Evolutionary conservation across 2,329 filamentous ascomycete species (phyloP).

Genomic region (Pestalotiopsis sp.): DNA sequence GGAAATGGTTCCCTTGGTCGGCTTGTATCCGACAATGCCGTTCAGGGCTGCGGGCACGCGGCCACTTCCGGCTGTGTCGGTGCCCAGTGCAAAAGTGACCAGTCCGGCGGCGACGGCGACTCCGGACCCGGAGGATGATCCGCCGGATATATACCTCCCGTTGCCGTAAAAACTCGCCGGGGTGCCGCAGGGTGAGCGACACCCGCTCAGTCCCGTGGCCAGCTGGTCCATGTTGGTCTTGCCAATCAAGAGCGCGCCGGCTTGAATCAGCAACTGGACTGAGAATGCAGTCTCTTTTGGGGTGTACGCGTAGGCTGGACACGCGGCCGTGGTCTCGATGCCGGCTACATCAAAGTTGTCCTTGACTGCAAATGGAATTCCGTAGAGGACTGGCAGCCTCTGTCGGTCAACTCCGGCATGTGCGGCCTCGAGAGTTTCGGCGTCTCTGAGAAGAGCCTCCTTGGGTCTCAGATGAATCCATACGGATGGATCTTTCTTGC

Average conservation of each 20-base stretch:
- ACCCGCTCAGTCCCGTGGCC: constrained; percentile 62
- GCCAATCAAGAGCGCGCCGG: constrained; percentile 57
- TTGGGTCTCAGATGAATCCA: not conserved
- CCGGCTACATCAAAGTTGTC: constrained; percentile 56
- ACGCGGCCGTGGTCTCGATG: constrained; percentile 52
- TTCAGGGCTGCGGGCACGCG: constrained; percentile 56
- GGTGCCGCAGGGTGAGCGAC: constrained; percentile 57
- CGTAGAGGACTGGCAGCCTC: constrained; percentile 39
- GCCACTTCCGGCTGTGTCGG: constrained; percentile 57
- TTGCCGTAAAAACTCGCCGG: constrained; percentile 36
- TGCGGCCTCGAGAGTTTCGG: not conserved
- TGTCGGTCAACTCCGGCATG: not conserved
- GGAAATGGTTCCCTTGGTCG: constrained; percentile 52
- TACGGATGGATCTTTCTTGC: not conserved
- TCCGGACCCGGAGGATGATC: constrained; percentile 32
- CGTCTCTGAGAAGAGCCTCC: not conserved
- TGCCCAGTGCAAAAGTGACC: constrained; percentile 57
- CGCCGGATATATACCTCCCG: constrained; percentile 22
- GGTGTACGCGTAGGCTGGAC: constrained; percentile 48
- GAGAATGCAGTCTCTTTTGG: constrained; percentile 47
- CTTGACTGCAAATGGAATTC: constrained; percentile 58
- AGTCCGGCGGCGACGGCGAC: constrained; percentile 55
- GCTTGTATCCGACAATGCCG: constrained; percentile 53
- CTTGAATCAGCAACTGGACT: constrained; percentile 46
- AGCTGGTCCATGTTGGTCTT: constrained; percentile 64